A percentile compares a stretch with the other conserved stretches of the same genome.
phyloP scores from a whole-genome alignment of 2,329 filamentous ascomycete species.

The Cladosporium phlei region DNA sequence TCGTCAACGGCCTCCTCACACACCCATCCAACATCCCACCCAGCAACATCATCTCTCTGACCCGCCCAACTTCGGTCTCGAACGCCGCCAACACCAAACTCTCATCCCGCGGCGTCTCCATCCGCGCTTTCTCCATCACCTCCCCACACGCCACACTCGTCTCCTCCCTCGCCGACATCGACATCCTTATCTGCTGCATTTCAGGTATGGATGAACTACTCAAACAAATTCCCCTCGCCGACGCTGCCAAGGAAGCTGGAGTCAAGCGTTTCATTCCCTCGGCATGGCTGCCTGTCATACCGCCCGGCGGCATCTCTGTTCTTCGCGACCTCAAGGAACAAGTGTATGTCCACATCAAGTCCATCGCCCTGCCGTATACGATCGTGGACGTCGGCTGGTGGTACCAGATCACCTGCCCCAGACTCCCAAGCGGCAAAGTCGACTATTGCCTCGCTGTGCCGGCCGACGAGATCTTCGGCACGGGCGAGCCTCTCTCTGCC shows the following conservation, averaged over 20 bases:
- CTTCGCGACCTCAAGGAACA: conserved; percentile 43
- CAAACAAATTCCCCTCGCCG: conserved; percentile 49
- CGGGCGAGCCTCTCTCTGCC: conserved; percentile 42
- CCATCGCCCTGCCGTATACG: conserved; percentile 50
- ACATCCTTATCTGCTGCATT: conserved; percentile 34
- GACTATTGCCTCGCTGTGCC: conserved; percentile 40
- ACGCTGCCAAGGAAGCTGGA: conserved; percentile 55
- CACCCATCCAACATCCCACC: conserved; percentile 1
- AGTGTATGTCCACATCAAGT: conserved; percentile 47
- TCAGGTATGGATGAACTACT: conserved; percentile 15
- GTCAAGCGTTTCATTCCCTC: conserved; percentile 57
- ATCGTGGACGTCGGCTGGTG: conserved; percentile 57
- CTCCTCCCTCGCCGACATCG: conserved; percentile 35
- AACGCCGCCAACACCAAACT: conserved; percentile 44
- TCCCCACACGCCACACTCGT: conserved; percentile 40
- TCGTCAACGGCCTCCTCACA: conserved; percentile 40
- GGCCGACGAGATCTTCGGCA: conserved; percentile 39
- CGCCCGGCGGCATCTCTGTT: conserved; percentile 42
- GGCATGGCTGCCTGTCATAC: conserved; percentile 35
- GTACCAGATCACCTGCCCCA: conserved; percentile 48
- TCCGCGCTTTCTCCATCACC: conserved; percentile 42
- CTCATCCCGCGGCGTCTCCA: conserved; percentile 39
- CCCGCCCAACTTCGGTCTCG: conserved; percentile 40
- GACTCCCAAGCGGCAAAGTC: conserved; percentile 43
- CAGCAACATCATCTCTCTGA: conserved; percentile 44